Base-by-base conservation (phyloP, 2,329 filamentous ascomycete species). In the Pseudogymnoascus sp. region DNA sequence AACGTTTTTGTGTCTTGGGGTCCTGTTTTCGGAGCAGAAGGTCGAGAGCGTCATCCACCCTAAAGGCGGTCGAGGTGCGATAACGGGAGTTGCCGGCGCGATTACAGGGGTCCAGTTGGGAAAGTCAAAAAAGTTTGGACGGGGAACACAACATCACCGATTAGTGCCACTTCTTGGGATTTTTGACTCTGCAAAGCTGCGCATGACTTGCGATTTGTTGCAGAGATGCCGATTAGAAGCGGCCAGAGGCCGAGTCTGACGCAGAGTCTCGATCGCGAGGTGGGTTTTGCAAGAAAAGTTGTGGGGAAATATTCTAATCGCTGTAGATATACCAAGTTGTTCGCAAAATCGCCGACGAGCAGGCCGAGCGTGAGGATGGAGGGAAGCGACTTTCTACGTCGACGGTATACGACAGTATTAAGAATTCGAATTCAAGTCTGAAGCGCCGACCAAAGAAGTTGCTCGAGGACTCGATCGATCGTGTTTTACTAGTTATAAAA, bases 381-480 rank as follows among this genome's bases (percentile, higher is more conserved):
- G 60, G 64, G 8, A 76, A 79, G 6, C 80, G 78, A 61, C 77
- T 89, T 6, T 86, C 84, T 1, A 78, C 88, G 3, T 75, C 81
- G 2, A 76, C 78, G 2, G 83, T 96, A 1, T 96, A 95, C 73
- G 88, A 92, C 40, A 85, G 84, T 64, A 91, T 98, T 66, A 90
- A 92, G 69, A 78, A 81, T 60, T 96, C 92, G 12, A 97, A 97
- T 73, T 96, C 92, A 0, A 92, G 89, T 68, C 77, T 98, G 22
- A 91, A 90, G 66, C 82, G 95, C 22, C 86, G 89, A 68, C 91
- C 91, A 40, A 96, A 95, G 75, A 88, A 87, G 65, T 80, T 89
- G 0, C 78, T 98, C 1, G 90, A 96, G 73, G 90, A 95, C 66
- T 89, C 89, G 37, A 91, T 98, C 66, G 91, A 96, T 66, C 82